Evolutionary conservation across 495 filamentous ascomycete genomes (phyloP).

Genomic region (Aspergillus heteromorphus): DNA sequence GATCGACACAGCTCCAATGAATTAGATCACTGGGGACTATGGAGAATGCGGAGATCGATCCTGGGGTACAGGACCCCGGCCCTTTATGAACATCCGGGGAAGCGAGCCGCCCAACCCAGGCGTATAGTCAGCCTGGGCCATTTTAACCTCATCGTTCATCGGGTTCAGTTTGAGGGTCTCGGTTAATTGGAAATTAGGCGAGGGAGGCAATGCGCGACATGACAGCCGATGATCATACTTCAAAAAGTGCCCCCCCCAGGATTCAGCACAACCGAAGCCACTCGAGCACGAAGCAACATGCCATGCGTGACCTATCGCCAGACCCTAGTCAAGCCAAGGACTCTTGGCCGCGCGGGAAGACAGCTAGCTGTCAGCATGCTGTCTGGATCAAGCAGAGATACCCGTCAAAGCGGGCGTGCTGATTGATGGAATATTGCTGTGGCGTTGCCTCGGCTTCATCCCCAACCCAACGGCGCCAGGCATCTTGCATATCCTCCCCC

Average conservation of each 20-base stretch:
- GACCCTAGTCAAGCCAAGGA: slow-evolving; percentile 1
- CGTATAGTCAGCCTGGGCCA: slow-evolving; percentile 1
- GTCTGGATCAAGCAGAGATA: slow-evolving; percentile 1
- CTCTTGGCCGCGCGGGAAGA: slow-evolving; percentile 15
- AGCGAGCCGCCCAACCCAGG: slow-evolving; percentile 8
- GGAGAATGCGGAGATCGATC: slow-evolving; percentile 12
- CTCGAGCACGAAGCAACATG: not conserved
- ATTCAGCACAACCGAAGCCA: not conserved
- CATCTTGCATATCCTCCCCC: not conserved
- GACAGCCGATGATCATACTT: not conserved
- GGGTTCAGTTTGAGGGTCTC: not conserved
- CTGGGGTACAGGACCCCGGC: slow-evolving; percentile 14
- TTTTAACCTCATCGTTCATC: not conserved
- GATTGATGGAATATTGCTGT: slow-evolving; percentile 35
- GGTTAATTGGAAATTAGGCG: not conserved
- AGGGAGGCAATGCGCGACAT: not conserved
- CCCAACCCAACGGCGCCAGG: slow-evolving; percentile 13
- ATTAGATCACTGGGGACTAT: slow-evolving; percentile 1
- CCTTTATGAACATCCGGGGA: slow-evolving; percentile 21
- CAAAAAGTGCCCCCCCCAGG: not conserved
- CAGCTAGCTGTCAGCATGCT: not conserved
- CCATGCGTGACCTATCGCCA: slow-evolving; percentile 2
- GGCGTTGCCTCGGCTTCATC: slow-evolving; percentile 12
- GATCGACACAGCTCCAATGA: not conserved
- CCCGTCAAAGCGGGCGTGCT: slow-evolving; percentile 6